These are phyloP conservation scores for Amanita rimosa DNA, from an alignment of 768 basidiomycete species.

Conservation along the genomic window DNA sequence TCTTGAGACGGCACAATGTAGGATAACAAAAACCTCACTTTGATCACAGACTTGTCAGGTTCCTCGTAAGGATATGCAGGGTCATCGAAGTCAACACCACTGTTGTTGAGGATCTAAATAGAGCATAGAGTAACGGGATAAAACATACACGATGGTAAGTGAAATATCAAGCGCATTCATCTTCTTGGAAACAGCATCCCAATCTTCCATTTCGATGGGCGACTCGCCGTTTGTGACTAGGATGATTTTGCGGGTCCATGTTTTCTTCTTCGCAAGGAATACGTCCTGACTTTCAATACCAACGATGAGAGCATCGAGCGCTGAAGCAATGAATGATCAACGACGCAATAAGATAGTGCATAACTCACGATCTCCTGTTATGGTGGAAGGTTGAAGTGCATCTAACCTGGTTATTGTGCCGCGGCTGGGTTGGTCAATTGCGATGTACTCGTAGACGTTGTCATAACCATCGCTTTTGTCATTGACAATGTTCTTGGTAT, in stretches of 20 bases:
- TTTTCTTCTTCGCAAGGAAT: constrained; percentile 58
- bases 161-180: constrained; percentile 48
- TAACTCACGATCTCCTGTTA: constrained; percentile 55
- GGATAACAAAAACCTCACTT: constrained; percentile 35
- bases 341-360: background rate
- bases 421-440: constrained; percentile 55
- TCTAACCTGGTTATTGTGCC: constrained; percentile 57
- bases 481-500: constrained; percentile 57
- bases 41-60: constrained; percentile 57
- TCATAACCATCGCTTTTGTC: constrained; percentile 60
- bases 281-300: constrained; percentile 68
- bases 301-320: constrained; percentile 82
- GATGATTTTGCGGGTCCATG: constrained; percentile 79
- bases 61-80: constrained; percentile 52
- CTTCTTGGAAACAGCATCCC: constrained; percentile 57
- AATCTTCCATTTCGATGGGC: constrained; percentile 62
- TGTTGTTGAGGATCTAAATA: constrained; percentile 17
- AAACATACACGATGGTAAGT: constrained; percentile 60
- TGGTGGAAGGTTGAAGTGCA: constrained; percentile 41
- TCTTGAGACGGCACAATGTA: background rate
- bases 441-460: constrained; percentile 58
- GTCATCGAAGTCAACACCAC: constrained; percentile 86
- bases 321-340: constrained; percentile 21
- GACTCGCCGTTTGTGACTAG: constrained; percentile 81
- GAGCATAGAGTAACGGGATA: background rate